Evolutionary conservation across 1,139 yeast genomes (phyloP).

Genomic region (Sugiyamaella pinicola): DNA sequence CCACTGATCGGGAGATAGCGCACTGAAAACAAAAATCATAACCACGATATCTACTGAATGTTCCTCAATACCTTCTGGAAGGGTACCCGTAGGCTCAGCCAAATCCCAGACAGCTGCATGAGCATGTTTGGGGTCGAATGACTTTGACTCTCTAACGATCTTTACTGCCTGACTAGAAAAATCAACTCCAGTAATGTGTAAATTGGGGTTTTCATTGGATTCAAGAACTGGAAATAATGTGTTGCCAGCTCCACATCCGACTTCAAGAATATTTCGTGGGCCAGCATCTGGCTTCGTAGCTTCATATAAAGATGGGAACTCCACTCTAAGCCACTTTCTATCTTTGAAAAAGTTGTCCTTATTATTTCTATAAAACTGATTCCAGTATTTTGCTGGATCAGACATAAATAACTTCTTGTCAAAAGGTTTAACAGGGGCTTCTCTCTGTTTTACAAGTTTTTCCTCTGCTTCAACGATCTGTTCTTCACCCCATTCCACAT

Average conservation of each 20-base stretch:
- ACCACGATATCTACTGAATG: conserved; percentile 87
- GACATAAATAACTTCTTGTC: conserved; percentile 77
- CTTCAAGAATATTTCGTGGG: conserved; percentile 76
- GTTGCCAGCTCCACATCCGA: conserved; percentile 99
- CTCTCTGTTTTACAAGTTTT: conserved; percentile 73
- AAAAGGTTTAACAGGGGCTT: conserved; percentile 80
- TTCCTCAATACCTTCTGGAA: conserved; percentile 85
- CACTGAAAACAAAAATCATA: conserved; percentile 92
- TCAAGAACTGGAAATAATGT: conserved; percentile 86
- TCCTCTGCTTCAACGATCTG: conserved; percentile 75
- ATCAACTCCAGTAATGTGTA: conserved; percentile 83
- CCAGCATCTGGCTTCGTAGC: conserved; percentile 72
- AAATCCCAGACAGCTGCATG: conserved; percentile 95
- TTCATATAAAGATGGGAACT: conserved; percentile 82
- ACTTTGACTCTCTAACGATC: conserved; percentile 60
- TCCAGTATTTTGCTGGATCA: conserved; percentile 95
- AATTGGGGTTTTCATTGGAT: conserved; percentile 76
- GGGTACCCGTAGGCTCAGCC: conserved; percentile 67
- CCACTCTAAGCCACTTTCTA: conserved; percentile 93
- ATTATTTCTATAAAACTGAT: conserved; percentile 86
- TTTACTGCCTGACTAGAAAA: conserved; percentile 90
- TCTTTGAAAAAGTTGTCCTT: conserved; percentile 93
- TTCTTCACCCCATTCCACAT: conserved; percentile 96
- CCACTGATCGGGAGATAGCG: conserved; percentile 94
- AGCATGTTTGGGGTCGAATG: conserved; percentile 65